A percentile compares a stretch with the other conserved stretches of the same genome.
Evolutionary conservation across 2,329 filamentous ascomycete genomes (phyloP).

Genomic region (Penicillium brevicompactum): DNA sequence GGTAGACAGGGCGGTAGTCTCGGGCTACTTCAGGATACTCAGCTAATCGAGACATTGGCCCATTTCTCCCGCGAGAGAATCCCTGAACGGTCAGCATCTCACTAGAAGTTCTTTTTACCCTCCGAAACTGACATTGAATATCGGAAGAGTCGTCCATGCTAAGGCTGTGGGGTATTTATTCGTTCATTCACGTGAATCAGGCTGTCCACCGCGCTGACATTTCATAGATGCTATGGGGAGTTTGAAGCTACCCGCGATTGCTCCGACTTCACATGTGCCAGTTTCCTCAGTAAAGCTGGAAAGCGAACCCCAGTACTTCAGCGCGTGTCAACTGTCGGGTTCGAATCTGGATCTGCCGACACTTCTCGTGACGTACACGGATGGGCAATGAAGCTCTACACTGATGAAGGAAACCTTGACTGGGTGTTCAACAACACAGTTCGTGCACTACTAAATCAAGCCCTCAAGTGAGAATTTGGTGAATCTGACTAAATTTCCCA

Average conservation of each 20-base stretch:
- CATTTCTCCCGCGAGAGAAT: conserved; percentile 65
- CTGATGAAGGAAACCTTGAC: conserved; percentile 55
- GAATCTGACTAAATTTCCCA: conserved; percentile 2
- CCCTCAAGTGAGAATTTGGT: not conserved
- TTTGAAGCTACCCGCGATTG: conserved; percentile 65
- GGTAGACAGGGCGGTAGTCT: conserved; percentile 36
- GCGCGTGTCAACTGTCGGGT: conserved; percentile 51
- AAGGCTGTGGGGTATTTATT: conserved; percentile 28
- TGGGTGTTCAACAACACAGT: conserved; percentile 44
- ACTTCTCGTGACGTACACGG: conserved; percentile 52
- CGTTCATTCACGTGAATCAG: not conserved
- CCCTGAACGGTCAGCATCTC: conserved; percentile 49
- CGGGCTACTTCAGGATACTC: conserved; percentile 56
- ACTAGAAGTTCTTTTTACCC: too few species aligned
- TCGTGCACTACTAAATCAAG: not conserved
- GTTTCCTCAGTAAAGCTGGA: conserved; percentile 56
- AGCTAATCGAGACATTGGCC: conserved; percentile 60
- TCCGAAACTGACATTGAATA: too few species aligned
- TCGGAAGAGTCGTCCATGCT: conserved; percentile 19
- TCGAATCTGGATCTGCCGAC: conserved; percentile 51
- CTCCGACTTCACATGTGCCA: conserved; percentile 57
- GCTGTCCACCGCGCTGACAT: not conserved
- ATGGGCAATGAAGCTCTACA: conserved; percentile 53
- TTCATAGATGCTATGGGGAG: conserved; percentile 55
- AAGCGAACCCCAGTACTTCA: conserved; percentile 56